Evolutionary conservation across 1,284 basidiomycete species (phyloP), one percentile per base, ranked within the genome.

Genomic region (Schizophyllum commune): DNA sequence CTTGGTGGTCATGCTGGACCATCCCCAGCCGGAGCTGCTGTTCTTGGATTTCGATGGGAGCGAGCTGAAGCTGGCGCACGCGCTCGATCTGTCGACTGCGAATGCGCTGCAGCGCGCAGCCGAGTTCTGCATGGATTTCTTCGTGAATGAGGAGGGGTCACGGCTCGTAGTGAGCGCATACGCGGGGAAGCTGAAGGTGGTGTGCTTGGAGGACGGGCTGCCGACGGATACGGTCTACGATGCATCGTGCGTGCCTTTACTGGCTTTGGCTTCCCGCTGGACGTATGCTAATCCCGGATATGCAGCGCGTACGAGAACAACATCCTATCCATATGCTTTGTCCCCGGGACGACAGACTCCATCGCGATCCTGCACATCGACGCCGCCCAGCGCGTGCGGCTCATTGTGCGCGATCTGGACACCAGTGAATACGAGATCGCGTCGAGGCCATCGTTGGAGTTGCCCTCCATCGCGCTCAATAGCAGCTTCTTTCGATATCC

Each of bases 301-400:
- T 68, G 74, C 91, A 61, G 92, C 88, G 20, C 53, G 53, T 55
- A 21, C 13, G 53, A 21, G 53, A 55, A 55, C 20, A 21, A 55
- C 66, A 74, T 96, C 2, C 76, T 94, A 20, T 82, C 86, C 15
- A 69, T 94, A 20, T 76, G 82, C 1, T 91, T 94, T 73, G 70
- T 92, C 9, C 77, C 85, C 32, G 66, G 64, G 47, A 69, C 59
- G 56, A 75, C 73, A 1, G 76, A 79, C n/a, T 77, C 82, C 0
- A 70, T 95, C 33, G 84, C 83, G 1, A 85, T 95, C 60, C 74
- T 94, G 4, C 82, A 91, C 63, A 71, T 85, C 15, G 84, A 94
- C 67, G 82, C 86, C 67, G 76, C 83, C 56, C 79, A 82, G 57
- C 78, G 79, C 17, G 72, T 88, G 1, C 86, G 86, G 58, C 77